These are phyloP conservation scores for Gyromitra esculenta DNA, from an alignment of 2,329 filamentous ascomycete genomes.

Conservation along the genomic window DNA sequence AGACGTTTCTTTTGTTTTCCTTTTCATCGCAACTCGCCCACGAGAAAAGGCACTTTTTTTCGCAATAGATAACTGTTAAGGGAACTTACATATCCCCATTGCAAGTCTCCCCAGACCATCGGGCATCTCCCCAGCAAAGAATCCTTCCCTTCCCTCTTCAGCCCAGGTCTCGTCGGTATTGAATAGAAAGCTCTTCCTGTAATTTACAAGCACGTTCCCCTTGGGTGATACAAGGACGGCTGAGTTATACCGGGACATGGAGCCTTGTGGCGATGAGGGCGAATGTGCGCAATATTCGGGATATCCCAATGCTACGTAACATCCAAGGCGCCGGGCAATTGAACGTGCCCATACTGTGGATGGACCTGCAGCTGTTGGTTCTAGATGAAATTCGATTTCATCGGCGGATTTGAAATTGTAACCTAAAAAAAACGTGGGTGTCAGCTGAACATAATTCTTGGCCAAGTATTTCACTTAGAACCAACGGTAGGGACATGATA, in stretches of 20 bases:
- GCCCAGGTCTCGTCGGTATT: constrained; percentile 72
- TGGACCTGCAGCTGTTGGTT: constrained; percentile 72
- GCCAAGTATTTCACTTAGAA: constrained; percentile 31
- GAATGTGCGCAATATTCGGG: constrained; percentile 72
- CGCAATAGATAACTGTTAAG: constrained; percentile 30
- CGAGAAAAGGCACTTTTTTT: constrained; percentile 10
- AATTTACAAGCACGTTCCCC: constrained; percentile 71
- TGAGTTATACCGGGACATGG: constrained; percentile 58
- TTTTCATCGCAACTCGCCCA: constrained; percentile 1
- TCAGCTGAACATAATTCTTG: constrained; percentile 53
- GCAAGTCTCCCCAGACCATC: constrained; percentile 65
- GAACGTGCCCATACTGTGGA: constrained; percentile 76
- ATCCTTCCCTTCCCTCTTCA: constrained; percentile 66
- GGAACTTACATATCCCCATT: constrained; percentile 69
- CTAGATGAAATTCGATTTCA: constrained; percentile 75
- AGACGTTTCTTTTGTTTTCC: constrained; percentile 1
- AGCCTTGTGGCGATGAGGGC: constrained; percentile 63
- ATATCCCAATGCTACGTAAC: constrained; percentile 76
- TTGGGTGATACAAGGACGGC: constrained; percentile 68
- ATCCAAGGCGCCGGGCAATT: constrained; percentile 72
- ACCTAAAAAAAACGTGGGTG: constrained; percentile 63
- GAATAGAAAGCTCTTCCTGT: constrained; percentile 70
- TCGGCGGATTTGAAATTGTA: constrained; percentile 79
- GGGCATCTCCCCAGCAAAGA: constrained; percentile 55
- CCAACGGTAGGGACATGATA: constrained; percentile 22